Conservation (phyloP, 2,329 filamentous ascomycete species). For the Beauveria medogensis region DNA sequence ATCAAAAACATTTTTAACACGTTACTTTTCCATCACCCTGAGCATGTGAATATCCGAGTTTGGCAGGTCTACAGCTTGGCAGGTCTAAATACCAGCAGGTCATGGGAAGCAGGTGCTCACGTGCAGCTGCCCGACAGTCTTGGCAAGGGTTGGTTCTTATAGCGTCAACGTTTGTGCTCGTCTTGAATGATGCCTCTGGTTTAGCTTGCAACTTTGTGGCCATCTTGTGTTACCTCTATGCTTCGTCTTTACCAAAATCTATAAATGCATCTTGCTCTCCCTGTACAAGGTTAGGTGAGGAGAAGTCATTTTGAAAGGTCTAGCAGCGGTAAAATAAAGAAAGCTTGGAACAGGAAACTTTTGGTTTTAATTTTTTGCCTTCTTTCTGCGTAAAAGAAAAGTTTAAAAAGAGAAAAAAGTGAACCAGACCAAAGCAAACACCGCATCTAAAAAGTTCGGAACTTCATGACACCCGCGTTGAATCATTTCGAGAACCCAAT, state of each 20-base stretch:
- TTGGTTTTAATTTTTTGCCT: background rate
- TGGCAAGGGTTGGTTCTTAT: background rate
- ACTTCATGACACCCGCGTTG: slow-evolving; percentile 5
- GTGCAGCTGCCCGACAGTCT: background rate
- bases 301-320: background rate
- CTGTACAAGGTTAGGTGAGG: too few relatives aligned
- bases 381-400: slow-evolving; percentile 12
- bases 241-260: too few relatives aligned
- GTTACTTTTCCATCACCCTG: background rate
- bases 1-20: background rate
- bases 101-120: background rate
- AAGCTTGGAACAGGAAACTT: background rate
- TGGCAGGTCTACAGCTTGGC: too few relatives aligned
- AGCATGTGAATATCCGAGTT: background rate
- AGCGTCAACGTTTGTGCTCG: background rate
- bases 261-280: too few relatives aligned
- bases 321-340: background rate
- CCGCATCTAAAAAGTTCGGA: slow-evolving; percentile 10
- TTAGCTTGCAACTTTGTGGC: too few relatives aligned
- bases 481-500: background rate
- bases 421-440: slow-evolving; percentile 11
- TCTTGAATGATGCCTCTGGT: background rate
- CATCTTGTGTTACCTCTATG: too few relatives aligned
- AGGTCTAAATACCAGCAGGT: too few relatives aligned
- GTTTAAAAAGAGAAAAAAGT: slow-evolving; percentile 13